Percentiles rank a stretch among this genome's conserved stretches.
Evolutionary conservation across 2,329 filamentous ascomycete species (phyloP).

Genomic region (Intubia oerlemansii): DNA sequence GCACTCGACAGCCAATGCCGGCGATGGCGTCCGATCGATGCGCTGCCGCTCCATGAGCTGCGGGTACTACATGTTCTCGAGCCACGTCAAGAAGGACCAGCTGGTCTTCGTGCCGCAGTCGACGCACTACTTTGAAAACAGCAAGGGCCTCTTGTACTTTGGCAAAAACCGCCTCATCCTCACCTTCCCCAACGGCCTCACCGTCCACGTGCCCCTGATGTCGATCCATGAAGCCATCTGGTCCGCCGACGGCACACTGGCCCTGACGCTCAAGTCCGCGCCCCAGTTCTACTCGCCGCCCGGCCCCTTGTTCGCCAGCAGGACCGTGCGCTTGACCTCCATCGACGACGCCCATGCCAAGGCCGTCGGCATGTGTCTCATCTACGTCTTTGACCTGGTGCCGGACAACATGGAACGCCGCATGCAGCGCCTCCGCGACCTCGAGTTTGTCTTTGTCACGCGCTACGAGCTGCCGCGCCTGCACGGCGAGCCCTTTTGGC

Average conservation of each 20-base stretch:
- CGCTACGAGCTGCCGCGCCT: constrained; percentile 7
- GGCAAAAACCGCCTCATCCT: constrained; percentile 19
- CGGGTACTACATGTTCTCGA: constrained; percentile 28
- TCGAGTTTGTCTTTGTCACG: constrained; percentile 10
- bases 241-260: constrained; percentile 17
- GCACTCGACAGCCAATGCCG: background rate
- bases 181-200: constrained; percentile 10
- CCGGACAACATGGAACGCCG: constrained; percentile 11
- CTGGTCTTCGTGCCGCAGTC: constrained; percentile 24
- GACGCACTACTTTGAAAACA: constrained; percentile 11
- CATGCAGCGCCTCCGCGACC: constrained; percentile 11
- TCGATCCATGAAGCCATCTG: constrained; percentile 24
- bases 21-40: background rate
- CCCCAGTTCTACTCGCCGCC: constrained; percentile 21
- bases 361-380: constrained; percentile 19
- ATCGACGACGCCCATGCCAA: constrained; percentile 13
- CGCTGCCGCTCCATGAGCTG: constrained; percentile 10
- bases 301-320: constrained; percentile 1
- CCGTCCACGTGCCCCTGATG: constrained; percentile 26
- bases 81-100: constrained; percentile 5
- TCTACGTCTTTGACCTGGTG: constrained; percentile 18
- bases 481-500: background rate
- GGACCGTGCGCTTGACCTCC: constrained; percentile 10
- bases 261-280: constrained; percentile 24
- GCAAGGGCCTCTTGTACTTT: constrained; percentile 18